Conservation (phyloP, 495 filamentous ascomycete genomes). For the Annulohypoxylon bovei region DNA sequence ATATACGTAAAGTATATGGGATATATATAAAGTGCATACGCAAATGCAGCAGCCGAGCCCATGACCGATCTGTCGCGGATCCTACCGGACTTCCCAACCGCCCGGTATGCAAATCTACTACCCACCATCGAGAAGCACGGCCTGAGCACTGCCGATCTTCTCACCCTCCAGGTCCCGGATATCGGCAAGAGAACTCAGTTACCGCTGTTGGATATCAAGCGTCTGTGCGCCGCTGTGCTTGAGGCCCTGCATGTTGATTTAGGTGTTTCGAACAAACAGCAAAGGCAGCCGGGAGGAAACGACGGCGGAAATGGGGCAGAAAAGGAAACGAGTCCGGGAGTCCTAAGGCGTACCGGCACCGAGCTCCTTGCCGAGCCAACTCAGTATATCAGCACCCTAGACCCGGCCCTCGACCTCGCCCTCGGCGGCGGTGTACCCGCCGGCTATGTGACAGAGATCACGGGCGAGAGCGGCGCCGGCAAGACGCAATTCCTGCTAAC, state of each 20-base stretch:
- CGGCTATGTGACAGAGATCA: slow-evolving; percentile 87
- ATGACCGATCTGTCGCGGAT: slow-evolving; percentile 91
- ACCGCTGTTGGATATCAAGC: slow-evolving; percentile 79
- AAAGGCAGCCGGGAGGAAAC: slow-evolving; percentile 23
- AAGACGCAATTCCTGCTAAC: slow-evolving; percentile 94
- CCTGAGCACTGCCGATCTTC: slow-evolving; percentile 83
- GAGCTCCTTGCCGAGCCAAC: slow-evolving; percentile 56
- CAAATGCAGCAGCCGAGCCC: slow-evolving; percentile 36
- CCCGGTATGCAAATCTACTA: slow-evolving; percentile 76
- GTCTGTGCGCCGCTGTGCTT: slow-evolving; percentile 71
- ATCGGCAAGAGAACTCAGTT: slow-evolving; percentile 87
- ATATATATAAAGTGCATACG: slow-evolving; percentile 1
- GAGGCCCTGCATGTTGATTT: slow-evolving; percentile 72
- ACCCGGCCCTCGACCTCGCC: slow-evolving; percentile 75
- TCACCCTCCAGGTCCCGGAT: slow-evolving; percentile 83
- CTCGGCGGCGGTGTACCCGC: slow-evolving; percentile 87
- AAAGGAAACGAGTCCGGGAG: background rate
- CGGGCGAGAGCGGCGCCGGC: slow-evolving; percentile 92
- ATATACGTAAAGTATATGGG: background rate
- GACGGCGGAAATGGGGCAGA: background rate
- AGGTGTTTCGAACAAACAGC: slow-evolving; percentile 52
- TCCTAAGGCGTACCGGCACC: slow-evolving; percentile 50
- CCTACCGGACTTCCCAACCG: slow-evolving; percentile 79
- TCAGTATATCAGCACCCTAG: slow-evolving; percentile 80
- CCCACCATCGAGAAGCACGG: slow-evolving; percentile 78